phyloP scores from a whole-genome alignment of 2,329 filamentous ascomycete genomes.

The Beauveria caledonica region DNA sequence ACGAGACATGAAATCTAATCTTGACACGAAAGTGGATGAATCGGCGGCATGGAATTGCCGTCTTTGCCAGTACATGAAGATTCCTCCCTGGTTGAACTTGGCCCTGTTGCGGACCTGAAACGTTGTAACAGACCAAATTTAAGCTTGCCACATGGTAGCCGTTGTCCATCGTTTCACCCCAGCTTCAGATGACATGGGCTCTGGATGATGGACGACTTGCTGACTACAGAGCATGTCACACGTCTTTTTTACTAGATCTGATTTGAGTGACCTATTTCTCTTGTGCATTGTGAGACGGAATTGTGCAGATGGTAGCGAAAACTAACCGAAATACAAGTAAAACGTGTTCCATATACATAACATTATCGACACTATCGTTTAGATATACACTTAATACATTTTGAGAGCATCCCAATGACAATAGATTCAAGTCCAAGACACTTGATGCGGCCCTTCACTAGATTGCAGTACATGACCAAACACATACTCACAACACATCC shows the following conservation, averaged over 20 bases:
- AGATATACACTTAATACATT: background rate
- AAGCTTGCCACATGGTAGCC: background rate
- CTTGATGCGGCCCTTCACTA: too few relatives aligned
- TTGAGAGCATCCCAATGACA: too few relatives aligned
- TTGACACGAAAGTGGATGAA: too few relatives aligned
- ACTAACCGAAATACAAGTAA: background rate
- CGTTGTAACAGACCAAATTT: background rate
- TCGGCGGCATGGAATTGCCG: too few relatives aligned
- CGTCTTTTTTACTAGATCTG: background rate
- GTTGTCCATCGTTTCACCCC: background rate
- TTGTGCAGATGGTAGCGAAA: too few relatives aligned
- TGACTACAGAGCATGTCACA: background rate
- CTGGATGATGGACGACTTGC: background rate
- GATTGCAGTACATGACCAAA: background rate
- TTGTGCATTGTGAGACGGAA: too few relatives aligned
- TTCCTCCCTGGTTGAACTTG: background rate
- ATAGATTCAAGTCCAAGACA: too few relatives aligned
- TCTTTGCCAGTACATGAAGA: background rate
- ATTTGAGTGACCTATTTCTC: too few relatives aligned
- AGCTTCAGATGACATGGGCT: background rate
- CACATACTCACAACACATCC: constrained; percentile 25
- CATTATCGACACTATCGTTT: background rate
- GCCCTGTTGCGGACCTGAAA: background rate
- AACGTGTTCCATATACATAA: background rate
- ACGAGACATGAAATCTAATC: too few relatives aligned